Percentiles rank a stretch among this genome's conserved stretches.
Conservation (phyloP, 83 land plant species). For the Picea engelmannii region DNA sequence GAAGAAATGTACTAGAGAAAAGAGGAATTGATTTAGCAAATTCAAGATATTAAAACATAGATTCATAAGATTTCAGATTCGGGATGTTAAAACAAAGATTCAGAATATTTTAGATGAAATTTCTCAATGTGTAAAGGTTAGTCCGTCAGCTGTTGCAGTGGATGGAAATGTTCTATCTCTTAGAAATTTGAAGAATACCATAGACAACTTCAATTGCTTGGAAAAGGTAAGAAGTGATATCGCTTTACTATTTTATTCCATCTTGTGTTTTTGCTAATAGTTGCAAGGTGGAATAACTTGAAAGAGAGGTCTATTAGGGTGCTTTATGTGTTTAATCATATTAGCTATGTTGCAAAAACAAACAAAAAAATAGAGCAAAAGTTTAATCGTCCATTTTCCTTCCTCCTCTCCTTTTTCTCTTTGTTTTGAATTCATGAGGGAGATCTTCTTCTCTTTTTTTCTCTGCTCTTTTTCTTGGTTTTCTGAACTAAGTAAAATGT, state of each 20-base stretch:
- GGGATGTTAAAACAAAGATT: neutral
- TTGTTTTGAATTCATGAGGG: too few relatives aligned
- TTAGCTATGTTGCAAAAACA: neutral
- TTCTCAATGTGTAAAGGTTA: neutral
- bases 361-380: neutral
- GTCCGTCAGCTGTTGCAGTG: constrained; percentile 10
- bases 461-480: too few relatives aligned
- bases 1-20: constrained; percentile 66
- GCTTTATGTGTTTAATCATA: neutral
- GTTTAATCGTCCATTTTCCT: too few relatives aligned
- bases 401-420: too few relatives aligned
- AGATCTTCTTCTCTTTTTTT: too few relatives aligned
- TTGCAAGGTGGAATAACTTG: neutral
- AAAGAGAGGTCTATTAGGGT: neutral
- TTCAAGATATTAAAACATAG: constrained; percentile 51
- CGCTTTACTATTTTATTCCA: neutral
- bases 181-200: constrained; percentile 59
- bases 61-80: constrained; percentile 33
- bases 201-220: constrained; percentile 34
- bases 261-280: neutral
- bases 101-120: too few relatives aligned
- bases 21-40: constrained; percentile 41
- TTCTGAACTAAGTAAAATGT: too few relatives aligned
- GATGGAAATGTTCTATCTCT: constrained; percentile 35
- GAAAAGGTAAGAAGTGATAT: constrained; percentile 48